These are phyloP conservation scores for Zoysia japonica DNA, from an alignment of 176 grass and related monocot species.

Conservation along the genomic window DNA sequence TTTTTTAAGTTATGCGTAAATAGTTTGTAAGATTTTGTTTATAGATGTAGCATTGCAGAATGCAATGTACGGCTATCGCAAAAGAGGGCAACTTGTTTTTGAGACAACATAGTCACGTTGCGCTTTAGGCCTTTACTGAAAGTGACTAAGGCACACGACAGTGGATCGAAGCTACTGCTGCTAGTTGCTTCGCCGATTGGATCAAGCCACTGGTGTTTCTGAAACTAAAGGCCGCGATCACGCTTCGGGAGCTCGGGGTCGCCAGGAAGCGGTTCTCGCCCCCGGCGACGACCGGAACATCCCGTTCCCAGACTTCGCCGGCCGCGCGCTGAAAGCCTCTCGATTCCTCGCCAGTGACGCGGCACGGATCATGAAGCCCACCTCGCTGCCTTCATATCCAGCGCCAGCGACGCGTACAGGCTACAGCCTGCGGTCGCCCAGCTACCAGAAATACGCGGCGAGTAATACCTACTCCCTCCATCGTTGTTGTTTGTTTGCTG, in stretches of 20 bases:
- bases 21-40: too few species aligned
- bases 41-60: too few species aligned
- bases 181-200: too few species aligned
- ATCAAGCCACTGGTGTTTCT: too few species aligned
- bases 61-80: too few species aligned
- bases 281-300: conserved; percentile 22
- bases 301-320: conserved; percentile 57
- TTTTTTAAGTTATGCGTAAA: too few species aligned
- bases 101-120: too few species aligned
- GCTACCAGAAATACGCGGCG: conserved; percentile 59
- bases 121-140: too few species aligned
- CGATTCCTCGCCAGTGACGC: conserved; percentile 56
- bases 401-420: conserved; percentile 59
- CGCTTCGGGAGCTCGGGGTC: conserved; percentile 70
- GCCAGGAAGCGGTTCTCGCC: conserved; percentile 51
- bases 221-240: conserved; percentile 46
- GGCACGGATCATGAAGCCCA: conserved; percentile 47
- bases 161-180: background rate
- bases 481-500: conserved; percentile 37
- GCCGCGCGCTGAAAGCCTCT: conserved; percentile 47
- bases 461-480: conserved; percentile 40
- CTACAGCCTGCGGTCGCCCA: conserved; percentile 64
- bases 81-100: too few species aligned
- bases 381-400: conserved; percentile 53
- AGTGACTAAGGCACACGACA: background rate